Evolutionary conservation across 192 early-diverging fungal species (phyloP), one percentile per base, ranked within the genome.

Genomic region (Obelidium mucronatum): DNA sequence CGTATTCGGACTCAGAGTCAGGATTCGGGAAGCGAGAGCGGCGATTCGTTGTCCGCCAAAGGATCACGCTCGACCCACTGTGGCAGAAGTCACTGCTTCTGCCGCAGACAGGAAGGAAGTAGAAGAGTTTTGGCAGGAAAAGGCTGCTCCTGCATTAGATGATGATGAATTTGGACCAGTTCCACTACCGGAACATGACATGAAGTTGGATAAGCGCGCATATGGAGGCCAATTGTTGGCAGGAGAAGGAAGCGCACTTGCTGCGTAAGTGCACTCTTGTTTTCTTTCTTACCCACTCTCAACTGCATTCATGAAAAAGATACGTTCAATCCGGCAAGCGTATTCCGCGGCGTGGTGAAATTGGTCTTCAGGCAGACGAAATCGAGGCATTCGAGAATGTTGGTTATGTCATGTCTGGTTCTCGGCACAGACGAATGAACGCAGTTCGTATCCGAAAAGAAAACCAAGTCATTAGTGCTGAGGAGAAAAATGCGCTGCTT

Each of bases 401-500:
- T 2, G 97, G 97, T 33, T 99, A 91, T 79, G 97, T 99, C 13
- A 99, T 99, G 97, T 93, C 92, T 60, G 97, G 97, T 30, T 95
- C 91, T 78, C 85, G 97, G 40, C 96, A 98, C 81, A 88, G 91
- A 58, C 89, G 95, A 51, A 96, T 96, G 94, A 97, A 97, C 78
- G 95, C 95, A 48, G 96, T 97, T 5, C 96, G 96, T 72, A 88
- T 97, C 60, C 89, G 94, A 71, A 98, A 97, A 81, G 97, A 98
- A 78, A 96, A 97, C 73, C 97, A 99, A 83, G 94, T 96, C 70
- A 95, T 97, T 66, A 93, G 89, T 58, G 95, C 96, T 4, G 97
- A 99, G 71, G 97, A 99, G 67, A 96, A 95, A 82, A 84, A 95
- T 4, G 89, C 91, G 36, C 76, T 98, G 58, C 81, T 98, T 37